Base-by-base conservation (phyloP, 2,329 filamentous ascomycete genomes). In the Mycosphaerella arachidis region DNA sequence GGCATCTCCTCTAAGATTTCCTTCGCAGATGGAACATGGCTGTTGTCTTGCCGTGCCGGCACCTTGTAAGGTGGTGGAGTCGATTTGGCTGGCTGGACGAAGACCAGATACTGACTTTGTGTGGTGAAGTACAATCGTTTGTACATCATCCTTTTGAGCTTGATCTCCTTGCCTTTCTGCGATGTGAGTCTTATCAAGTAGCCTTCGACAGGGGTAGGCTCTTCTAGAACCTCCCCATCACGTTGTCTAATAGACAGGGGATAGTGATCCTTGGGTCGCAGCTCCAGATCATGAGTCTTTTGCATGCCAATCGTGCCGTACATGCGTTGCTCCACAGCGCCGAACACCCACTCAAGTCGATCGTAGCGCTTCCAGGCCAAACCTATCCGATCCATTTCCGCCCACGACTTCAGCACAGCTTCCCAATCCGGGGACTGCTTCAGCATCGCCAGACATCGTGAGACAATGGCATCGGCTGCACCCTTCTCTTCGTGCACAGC, bases 301-400 rank as follows among this genome's bases (percentile, higher is more conserved):
- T 83, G 78, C 85, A 89, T 87, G 33, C 84, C 86, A 63, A 88
- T 84, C 0, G 85, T 83, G 37, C 86, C 86, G 63, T 87, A 87
- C 86, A 89, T 89, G 61, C 83, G 84, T 64, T 84, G 80, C 69
- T 89, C 86, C 56, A 87, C 86, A 10, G 78, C 77, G 16, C 86
- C 86, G 70, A 86, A 81, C 4, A 89, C 77, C 86, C 86, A 89
- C 72, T 89, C 86, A 16, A 89, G 75, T 27, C 86, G 79, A 67
- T 89, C 86, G 68, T 88, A 89, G 50, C 86, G 79, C 71, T 86
- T 86, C 86, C 86, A 89, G 3, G 84, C 86, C 52, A 89, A 77
- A 3, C 86, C 86, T 70, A 88, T 84, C 29, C 81, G 81, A 60
- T 84, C 80, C 24, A 80, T 75, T 54, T 79, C 79, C 4, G 79